Base-by-base conservation (phyloP, 2,329 filamentous ascomycete species). In the Phyllosticta capitalensis region DNA sequence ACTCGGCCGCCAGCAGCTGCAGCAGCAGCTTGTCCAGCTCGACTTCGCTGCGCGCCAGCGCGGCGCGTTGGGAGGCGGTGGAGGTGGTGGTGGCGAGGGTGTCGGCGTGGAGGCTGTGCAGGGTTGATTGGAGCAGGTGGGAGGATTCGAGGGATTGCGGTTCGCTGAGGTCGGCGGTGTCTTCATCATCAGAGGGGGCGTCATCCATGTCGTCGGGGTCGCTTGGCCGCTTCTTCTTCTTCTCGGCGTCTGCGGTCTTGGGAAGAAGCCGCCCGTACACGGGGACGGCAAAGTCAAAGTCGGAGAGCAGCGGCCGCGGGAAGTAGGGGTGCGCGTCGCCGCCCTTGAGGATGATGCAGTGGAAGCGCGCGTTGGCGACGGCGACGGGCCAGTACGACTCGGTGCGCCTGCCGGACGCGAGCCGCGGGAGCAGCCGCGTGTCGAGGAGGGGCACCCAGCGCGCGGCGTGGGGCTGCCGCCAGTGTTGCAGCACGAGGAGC, bases 291-390 rank as follows among this genome's bases (percentile, higher is more conserved):
- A 99, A 95, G 54, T 91, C 89, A 69, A 99, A 99, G 71, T 99
- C 94, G 50, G 87, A 92, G 38, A 99, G 85, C 45, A 96, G 78
- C 1, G 90, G 92, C 9, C 89, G 86, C 10, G 90, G 94, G 75
- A 92, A 97, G 76, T 94, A 96, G 0, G 92, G 92, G 69, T 96
- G 90, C 69, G 87, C 83, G 70, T 99, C 94, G 38, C 88, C 89
- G 63, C 94, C 94, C 76, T 99, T 99, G 69, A 99, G 85, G 67
- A 99, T 97, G 75, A 99, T 96, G 76, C 95, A 99, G 79, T 97
- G 92, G 74, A 99, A 99, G 68, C 88, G 92, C 68, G 88, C 82
- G 67, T 92, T 85, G 2, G 92, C 90, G 1, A 97, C 92, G 0
- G 94, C 94, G 30, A 99, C 90, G 1, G 94, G 94, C 83, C 92